Percentiles rank a stretch among this genome's conserved stretches.
Conservation (phyloP, 2,329 filamentous ascomycete genomes). For the Scopulariopsis brevicaulis region DNA sequence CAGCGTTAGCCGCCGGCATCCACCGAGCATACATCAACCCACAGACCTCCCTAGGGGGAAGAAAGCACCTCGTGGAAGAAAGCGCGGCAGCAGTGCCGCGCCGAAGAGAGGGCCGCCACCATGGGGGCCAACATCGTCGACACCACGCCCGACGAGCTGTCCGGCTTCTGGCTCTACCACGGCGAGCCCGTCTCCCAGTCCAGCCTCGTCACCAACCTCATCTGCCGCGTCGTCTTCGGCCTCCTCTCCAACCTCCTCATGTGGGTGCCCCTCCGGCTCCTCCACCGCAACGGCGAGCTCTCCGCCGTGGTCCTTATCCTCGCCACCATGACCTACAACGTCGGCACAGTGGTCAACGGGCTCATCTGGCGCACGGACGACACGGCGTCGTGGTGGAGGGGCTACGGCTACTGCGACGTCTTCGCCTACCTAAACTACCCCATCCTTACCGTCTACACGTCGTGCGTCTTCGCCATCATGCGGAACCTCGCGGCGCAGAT, state of each 20-base stretch:
- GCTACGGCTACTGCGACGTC: constrained; percentile 42
- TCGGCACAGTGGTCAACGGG: constrained; percentile 35
- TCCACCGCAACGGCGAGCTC: constrained; percentile 41
- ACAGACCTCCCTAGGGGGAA: not conserved
- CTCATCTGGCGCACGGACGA: constrained; percentile 42
- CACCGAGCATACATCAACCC: not conserved
- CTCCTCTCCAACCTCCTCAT: constrained; percentile 31
- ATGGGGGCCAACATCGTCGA: constrained; percentile 8
- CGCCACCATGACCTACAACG: constrained; percentile 32
- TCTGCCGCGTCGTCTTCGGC: constrained; percentile 34
- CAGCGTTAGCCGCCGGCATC: not conserved
- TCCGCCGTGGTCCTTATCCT: constrained; percentile 37
- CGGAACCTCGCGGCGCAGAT: constrained; percentile 40
- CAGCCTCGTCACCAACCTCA: constrained; percentile 29
- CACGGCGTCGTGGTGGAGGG: constrained; percentile 36
- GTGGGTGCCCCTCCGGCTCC: constrained; percentile 37
- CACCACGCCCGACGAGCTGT: constrained; percentile 2
- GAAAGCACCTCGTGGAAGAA: not conserved
- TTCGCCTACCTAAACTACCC: constrained; percentile 31
- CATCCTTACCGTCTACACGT: constrained; percentile 35
- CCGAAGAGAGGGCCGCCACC: not conserved
- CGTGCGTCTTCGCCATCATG: constrained; percentile 43
- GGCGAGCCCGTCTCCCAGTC: constrained; percentile 15
- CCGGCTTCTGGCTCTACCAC: not conserved
- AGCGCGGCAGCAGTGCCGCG: not conserved